These are phyloP conservation scores for Ustulina deusta DNA, from an alignment of 2,329 filamentous ascomycete genomes.

Conservation along the genomic window DNA sequence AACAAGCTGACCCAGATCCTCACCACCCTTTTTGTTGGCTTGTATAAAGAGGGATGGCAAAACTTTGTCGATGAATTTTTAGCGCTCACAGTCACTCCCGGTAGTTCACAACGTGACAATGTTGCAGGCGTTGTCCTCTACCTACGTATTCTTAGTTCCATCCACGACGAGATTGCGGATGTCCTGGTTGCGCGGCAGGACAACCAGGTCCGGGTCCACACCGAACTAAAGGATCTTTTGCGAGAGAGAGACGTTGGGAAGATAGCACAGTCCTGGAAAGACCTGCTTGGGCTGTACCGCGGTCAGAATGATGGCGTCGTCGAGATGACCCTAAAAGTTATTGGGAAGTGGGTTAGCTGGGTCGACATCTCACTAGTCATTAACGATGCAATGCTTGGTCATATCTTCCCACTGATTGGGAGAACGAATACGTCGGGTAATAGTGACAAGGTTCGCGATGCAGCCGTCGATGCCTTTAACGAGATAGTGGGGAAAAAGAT, in stretches of 20 bases:
- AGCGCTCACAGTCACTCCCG: constrained; percentile 74
- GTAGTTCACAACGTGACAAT: constrained; percentile 74
- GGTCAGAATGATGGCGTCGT: constrained; percentile 77
- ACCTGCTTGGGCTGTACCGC: constrained; percentile 83
- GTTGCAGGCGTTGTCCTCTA: constrained; percentile 84
- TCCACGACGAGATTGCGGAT: constrained; percentile 98
- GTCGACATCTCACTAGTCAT: constrained; percentile 96
- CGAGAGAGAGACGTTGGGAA: constrained; percentile 88
- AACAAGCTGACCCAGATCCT: constrained; percentile 98
- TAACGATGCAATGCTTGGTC: constrained; percentile 85
- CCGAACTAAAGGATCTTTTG: constrained; percentile 89
- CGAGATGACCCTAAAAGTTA: constrained; percentile 89
- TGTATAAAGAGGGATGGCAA: constrained; percentile 89
- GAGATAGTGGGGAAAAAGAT: constrained; percentile 99
- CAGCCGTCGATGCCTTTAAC: constrained; percentile 93
- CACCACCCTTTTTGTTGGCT: constrained; percentile 89
- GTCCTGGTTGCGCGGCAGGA: constrained; percentile 83
- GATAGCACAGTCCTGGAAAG: constrained; percentile 90
- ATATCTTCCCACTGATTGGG: constrained; percentile 89
- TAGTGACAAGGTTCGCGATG: constrained; percentile 85
- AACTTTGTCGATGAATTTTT: constrained; percentile 92
- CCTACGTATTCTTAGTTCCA: constrained; percentile 85
- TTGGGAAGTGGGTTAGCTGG: constrained; percentile 99
- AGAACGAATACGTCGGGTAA: constrained; percentile 71
- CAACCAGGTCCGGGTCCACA: constrained; percentile 85